Evolutionary conservation across 1,284 basidiomycete species (phyloP).

Genomic region (Cryptococcus sp.): DNA sequence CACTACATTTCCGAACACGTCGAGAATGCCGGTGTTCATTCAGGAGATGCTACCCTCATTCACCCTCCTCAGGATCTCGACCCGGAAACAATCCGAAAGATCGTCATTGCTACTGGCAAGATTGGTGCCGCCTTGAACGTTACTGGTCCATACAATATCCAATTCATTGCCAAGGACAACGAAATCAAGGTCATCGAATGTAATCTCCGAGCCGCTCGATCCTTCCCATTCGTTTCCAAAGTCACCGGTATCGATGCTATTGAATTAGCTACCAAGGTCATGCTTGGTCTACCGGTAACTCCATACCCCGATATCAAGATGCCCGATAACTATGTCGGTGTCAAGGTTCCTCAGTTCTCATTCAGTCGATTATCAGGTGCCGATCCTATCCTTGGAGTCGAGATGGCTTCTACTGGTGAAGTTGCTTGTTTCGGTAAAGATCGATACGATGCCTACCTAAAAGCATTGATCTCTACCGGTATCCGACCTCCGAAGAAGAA

Average conservation of each 20-base stretch:
- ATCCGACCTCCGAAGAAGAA: slow-evolving; percentile 77
- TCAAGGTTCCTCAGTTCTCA: slow-evolving; percentile 98
- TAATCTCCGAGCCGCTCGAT: slow-evolving; percentile 94
- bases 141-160: slow-evolving; percentile 98
- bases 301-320: slow-evolving; percentile 84
- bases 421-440: slow-evolving; percentile 97
- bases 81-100: slow-evolving; percentile 90
- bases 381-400: slow-evolving; percentile 96
- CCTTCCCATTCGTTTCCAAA: slow-evolving; percentile 99
- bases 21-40: slow-evolving; percentile 97
- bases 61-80: slow-evolving; percentile 97
- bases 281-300: slow-evolving; percentile 85
- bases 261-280: slow-evolving; percentile 97
- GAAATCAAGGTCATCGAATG: slow-evolving; percentile 99
- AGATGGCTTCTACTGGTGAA: slow-evolving; percentile 99
- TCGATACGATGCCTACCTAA: slow-evolving; percentile 98
- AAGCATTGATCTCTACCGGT: slow-evolving; percentile 93
- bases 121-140: slow-evolving; percentile 98
- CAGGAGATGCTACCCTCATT: slow-evolving; percentile 95
- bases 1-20: slow-evolving; percentile 99
- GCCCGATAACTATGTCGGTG: slow-evolving; percentile 89
- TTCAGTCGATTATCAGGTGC: slow-evolving; percentile 94
- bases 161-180: slow-evolving; percentile 99
- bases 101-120: slow-evolving; percentile 94
- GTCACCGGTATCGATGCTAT: slow-evolving; percentile 97